Evolutionary conservation across 768 basidiomycete genomes (phyloP), one percentile per base, ranked within the genome.

Genomic region (Strobilomyces confusus): DNA sequence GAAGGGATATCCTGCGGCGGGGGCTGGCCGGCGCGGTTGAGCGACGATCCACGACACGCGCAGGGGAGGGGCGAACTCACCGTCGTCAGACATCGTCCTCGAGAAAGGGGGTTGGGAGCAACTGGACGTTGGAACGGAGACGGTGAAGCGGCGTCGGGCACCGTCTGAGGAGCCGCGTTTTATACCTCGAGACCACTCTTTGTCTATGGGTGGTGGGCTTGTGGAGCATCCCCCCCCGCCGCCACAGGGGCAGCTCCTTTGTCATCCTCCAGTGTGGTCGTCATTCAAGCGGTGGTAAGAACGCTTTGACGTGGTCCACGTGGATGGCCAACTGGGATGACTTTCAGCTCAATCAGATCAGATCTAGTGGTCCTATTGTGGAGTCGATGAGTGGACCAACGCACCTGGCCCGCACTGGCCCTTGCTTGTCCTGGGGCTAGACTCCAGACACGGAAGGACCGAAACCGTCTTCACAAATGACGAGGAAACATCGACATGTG

Each of bases 181-280:
- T 61, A 63, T 59, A 55, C 11, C 9, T 15, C 22, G 22, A n/a
- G 20, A 15, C 29, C 46, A 51, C 30, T 36, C 44, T 51, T 56
- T 49, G 53, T 56, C 26, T 15, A 25, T 5, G 14, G 26, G 52
- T 58, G 48, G 29, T 6, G 40, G 30, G 13, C 22, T 13, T 44
- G 48, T 48, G 58, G 38, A 45, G 45, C 22, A 3, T 7, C 9
- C 32, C 26, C 51, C 32, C 59, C 42, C 15, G 22, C 20, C 14
- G 20, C 44, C 34, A 47, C 43, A 14, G 30, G 20, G n/a, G 46
- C 25, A 1, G 14, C 34, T 42, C 44, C 55, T 49, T 60, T 58
- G 49, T 55, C 22, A 29, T 29, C 12, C 29, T 7, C 23, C 9
- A 23, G 22, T 36, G 32, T 20, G 34, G 46, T 52, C 42, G 34